Conservation (phyloP, 441 rosid species). For the Lepidium campestre region DNA sequence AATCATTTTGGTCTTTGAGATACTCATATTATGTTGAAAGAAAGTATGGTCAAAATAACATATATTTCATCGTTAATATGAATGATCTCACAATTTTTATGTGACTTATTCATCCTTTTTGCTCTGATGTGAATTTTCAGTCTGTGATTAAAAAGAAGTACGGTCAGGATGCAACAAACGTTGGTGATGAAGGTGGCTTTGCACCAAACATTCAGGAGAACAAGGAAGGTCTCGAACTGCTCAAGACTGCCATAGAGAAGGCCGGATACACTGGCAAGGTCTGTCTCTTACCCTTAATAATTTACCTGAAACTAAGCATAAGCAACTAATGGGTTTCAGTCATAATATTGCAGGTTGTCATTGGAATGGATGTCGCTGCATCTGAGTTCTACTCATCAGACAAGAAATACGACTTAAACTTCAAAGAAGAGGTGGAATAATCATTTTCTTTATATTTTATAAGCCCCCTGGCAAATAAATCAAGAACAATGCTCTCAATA, state of each 20-base stretch:
- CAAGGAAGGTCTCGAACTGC: slow-evolving; percentile 97
- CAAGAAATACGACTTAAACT: slow-evolving; percentile 87
- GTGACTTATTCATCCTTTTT: neutral
- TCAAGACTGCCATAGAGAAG: slow-evolving; percentile 86
- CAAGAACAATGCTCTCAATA: neutral
- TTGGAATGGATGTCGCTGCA: slow-evolving; percentile 99
- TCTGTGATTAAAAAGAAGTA: slow-evolving; percentile 93
- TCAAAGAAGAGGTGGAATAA: slow-evolving; percentile 88
- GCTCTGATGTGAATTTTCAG: slow-evolving; percentile 24
- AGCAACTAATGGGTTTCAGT: too few species aligned
- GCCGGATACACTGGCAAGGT: slow-evolving; percentile 93
- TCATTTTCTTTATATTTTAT: too few species aligned
- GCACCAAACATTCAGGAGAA: slow-evolving; percentile 99
- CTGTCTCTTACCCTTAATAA: slow-evolving; percentile 20
- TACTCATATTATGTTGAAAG: too few species aligned
- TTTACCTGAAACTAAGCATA: too few species aligned
- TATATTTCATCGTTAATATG: too few species aligned
- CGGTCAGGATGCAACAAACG: slow-evolving; percentile 95
- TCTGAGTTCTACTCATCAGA: slow-evolving; percentile 82
- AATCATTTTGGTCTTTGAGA: too few species aligned
- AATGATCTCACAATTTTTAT: too few species aligned
- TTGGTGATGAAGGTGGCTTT: slow-evolving; percentile 98
- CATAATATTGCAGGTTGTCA: too few species aligned
- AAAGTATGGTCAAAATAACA: too few species aligned
- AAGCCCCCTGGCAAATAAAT: too few species aligned